A percentile compares a stretch with the other conserved stretches of the same genome.
Conservation (phyloP, 73 alveolate species). For the Symbiodinium natans region DNA sequence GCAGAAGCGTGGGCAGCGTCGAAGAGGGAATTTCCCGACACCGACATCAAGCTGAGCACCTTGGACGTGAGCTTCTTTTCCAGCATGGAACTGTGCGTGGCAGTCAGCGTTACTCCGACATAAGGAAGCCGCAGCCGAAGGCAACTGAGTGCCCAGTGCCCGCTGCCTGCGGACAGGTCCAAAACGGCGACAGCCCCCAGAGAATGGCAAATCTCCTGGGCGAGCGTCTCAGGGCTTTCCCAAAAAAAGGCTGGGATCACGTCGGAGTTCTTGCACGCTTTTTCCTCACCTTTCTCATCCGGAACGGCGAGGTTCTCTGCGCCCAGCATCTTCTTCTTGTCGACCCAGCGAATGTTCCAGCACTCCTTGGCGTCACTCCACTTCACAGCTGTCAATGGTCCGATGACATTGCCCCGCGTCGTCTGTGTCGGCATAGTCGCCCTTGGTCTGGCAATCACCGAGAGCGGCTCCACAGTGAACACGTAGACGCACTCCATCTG, state of each 20-base stretch:
- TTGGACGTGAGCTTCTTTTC: background rate
- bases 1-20: background rate
- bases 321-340: background rate
- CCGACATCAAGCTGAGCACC: background rate
- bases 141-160: background rate
- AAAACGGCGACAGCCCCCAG: background rate
- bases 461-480: background rate
- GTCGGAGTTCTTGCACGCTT: background rate
- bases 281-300: background rate
- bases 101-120: background rate
- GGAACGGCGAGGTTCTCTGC: background rate
- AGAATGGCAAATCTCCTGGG: slow-evolving; percentile 7
- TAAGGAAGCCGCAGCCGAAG: background rate
- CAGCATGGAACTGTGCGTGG: background rate
- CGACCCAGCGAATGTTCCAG: background rate
- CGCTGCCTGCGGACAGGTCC: slow-evolving; percentile 21
- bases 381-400: background rate
- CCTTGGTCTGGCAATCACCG: too few species aligned
- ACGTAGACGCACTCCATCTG: too few species aligned
- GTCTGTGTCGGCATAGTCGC: background rate
- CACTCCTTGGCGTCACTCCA: background rate
- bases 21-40: background rate
- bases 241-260: background rate
- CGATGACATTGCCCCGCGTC: background rate
- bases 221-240: background rate